These are phyloP conservation scores for Oidium heveae DNA, from an alignment of 2,329 filamentous ascomycete species.

Conservation along the genomic window DNA sequence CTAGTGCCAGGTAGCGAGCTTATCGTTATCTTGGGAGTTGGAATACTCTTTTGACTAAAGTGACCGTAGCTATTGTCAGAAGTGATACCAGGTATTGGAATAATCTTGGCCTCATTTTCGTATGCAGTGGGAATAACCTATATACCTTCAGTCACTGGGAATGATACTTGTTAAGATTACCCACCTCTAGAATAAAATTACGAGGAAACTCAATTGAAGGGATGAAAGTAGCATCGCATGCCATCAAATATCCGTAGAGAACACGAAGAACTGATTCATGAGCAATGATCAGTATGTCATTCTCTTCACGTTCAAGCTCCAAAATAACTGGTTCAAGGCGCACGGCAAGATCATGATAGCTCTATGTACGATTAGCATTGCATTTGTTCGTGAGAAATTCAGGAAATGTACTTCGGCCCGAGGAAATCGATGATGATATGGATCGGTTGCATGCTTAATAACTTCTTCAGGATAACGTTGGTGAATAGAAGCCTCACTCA, in stretches of 20 bases:
- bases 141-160: too few species aligned
- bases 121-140: constrained; percentile 86
- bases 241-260: constrained; percentile 94
- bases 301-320: constrained; percentile 87
- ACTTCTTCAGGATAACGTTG: constrained; percentile 74
- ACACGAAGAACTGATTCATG: constrained; percentile 96
- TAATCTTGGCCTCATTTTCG: constrained; percentile 81
- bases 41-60: constrained; percentile 34
- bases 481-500: constrained; percentile 63
- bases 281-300: constrained; percentile 92
- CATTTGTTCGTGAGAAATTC: neutral
- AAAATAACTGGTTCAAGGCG: constrained; percentile 93
- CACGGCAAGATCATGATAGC: constrained; percentile 95
- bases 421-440: constrained; percentile 91
- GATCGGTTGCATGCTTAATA: constrained; percentile 74
- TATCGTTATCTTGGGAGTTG: constrained; percentile 38
- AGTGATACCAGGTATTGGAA: constrained; percentile 51
- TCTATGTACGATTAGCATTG: constrained; percentile 24
- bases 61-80: constrained; percentile 36
- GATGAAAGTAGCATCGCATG: constrained; percentile 86
- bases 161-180: constrained; percentile 3
- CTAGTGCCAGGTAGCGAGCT: neutral
- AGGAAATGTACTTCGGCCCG: constrained; percentile 48
- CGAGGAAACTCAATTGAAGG: constrained; percentile 81
- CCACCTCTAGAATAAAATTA: constrained; percentile 82